Conservation (phyloP, 2,329 filamentous ascomycete species). For the Fusarium camptoceras region DNA sequence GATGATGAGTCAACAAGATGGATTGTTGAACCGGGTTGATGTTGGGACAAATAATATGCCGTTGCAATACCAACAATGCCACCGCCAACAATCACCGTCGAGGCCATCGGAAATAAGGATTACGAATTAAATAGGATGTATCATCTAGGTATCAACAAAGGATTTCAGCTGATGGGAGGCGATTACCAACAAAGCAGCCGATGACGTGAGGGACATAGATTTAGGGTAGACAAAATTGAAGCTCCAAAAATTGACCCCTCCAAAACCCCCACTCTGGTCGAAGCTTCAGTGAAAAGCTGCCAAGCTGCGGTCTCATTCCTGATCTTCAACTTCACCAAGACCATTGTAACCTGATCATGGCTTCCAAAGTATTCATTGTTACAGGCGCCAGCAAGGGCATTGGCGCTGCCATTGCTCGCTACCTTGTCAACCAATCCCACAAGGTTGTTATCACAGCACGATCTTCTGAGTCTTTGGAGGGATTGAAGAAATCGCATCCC, state of each 20-base stretch:
- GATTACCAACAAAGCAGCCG: slow-evolving; percentile 24
- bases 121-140: slow-evolving; percentile 1
- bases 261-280: slow-evolving; percentile 30
- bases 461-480: slow-evolving; percentile 61
- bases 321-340: neutral
- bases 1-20: slow-evolving; percentile 61
- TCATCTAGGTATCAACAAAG: neutral
- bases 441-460: slow-evolving; percentile 70
- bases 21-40: slow-evolving; percentile 56
- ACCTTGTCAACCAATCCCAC: slow-evolving; percentile 65
- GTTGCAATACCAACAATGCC: slow-evolving; percentile 78
- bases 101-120: slow-evolving; percentile 52
- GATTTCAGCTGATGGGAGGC: slow-evolving; percentile 5
- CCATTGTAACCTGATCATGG: slow-evolving; percentile 49
- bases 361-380: slow-evolving; percentile 76
- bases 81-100: slow-evolving; percentile 74
- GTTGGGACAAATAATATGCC: slow-evolving; percentile 76
- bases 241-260: slow-evolving; percentile 34
- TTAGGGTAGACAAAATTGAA: slow-evolving; percentile 31
- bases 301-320: slow-evolving; percentile 10
- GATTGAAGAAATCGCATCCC: slow-evolving; percentile 61
- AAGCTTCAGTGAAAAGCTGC: slow-evolving; percentile 13
- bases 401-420: slow-evolving; percentile 66
- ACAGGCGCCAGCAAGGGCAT: slow-evolving; percentile 74
- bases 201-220: slow-evolving; percentile 37